Evolutionary conservation across 768 basidiomycete species (phyloP), one percentile per base, ranked within the genome.

Genomic region (Lenzites betulinus): DNA sequence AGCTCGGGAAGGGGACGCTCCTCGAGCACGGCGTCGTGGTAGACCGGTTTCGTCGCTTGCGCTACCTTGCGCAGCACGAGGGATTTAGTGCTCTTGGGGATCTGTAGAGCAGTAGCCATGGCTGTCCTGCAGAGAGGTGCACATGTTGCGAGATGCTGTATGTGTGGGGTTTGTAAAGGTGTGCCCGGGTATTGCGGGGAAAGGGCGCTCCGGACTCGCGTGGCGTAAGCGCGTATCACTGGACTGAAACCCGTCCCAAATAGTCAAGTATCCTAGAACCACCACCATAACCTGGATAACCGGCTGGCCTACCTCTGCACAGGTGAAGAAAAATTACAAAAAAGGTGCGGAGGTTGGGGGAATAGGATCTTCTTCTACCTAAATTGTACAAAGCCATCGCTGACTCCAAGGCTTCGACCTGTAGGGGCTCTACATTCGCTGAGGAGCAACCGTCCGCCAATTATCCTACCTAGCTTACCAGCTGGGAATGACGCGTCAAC

Each of bases 11-110:
- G 70, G 0, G 80, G 76, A 44, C 72, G 76, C 36, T 81, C 76
- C 51, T 82, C 78, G 12, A 92, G 54, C 7, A 76, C 74, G 0
- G 82, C 84, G 60, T 89, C 85, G 66, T 90, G 78, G 63, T 81
- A 84, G 28, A 80, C 60, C 7, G 82, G 80, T 22, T 76, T 77
- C 20, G 68, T 71, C 9, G 68, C 69, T 0, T 70, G 54, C 5
- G 78, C 66, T 2, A 82, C 76, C 60, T 80, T 76, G 55, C 75
- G 78, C 15, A 90, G 58, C 1, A 81, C 76, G 28, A 89, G 66
- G 3, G 79, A 81, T 44, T 75, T 79, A 7, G 84, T 83, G 28
- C 70, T 71, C 35, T 67, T 73, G 33, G 85, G 83, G 9, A 79
- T 39, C 51, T 63, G 59, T 0, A 53, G 9, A 3, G 22, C 42